Evolutionary conservation across 164 flowering plant species (phyloP), one percentile per base, ranked within the genome.

Genomic region (Aristolochia fimbriata): DNA sequence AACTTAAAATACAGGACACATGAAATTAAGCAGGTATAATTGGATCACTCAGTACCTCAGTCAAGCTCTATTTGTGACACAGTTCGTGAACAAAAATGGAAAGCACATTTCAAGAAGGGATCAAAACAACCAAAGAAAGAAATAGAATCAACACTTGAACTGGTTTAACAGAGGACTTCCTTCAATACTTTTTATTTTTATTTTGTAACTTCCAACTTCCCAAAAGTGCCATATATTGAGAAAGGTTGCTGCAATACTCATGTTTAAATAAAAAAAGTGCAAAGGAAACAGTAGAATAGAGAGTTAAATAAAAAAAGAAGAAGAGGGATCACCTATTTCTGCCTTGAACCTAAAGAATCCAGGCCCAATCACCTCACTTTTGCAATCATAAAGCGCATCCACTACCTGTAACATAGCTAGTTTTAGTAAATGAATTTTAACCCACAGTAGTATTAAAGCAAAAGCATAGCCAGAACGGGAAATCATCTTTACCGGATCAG

Each of bases 361-460:
- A 62, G 99, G 99, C 58, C 99, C 99, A 73, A 94, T 94, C 77
- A 94, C 99, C 76, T 94, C 99, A 51, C 99, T 94, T 76, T 94
- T 94, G 84, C 96, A 91, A 74, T 94, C 99, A 78, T 94, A 88
- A 16, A 91, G 61, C 51, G 95, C 66, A 83, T 91, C 99, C 30
- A 94, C 99, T 71, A 81, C 99, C 99, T 94, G 66, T 56, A 67
- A 24, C 2, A 20, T 47, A 55, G 27, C 25, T 10, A 37, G 43
- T 37, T 37, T 37, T 7, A 49, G 6, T 20, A 11, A 49, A 49
- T 11, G 7, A 17, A 17, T 6, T 17, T 1, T 4, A 20, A 6
- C 2, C 19, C 60, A 43, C 58, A 59, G 46, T 59, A 49, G 46
- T 2, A 49, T 15, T 3, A 19, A 33, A 63, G 6, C 45, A 16